Base-by-base conservation (phyloP, 305 asterid species). In the Solanum hybrid region DNA sequence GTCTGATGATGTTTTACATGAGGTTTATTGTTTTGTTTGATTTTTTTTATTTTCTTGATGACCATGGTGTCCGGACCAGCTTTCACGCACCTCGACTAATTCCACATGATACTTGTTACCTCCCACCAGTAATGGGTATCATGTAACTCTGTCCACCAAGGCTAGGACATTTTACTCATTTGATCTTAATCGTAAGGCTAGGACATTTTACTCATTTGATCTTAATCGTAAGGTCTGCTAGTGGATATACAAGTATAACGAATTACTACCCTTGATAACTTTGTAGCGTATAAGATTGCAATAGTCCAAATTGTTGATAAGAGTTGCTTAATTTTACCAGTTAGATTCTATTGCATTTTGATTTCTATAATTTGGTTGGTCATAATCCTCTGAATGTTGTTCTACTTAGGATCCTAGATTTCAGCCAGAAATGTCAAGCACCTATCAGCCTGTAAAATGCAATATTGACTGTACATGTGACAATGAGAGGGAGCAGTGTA, bases 401-500 rank as follows among this genome's bases (percentile, higher is more conserved):
- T 51, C 89, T 91, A 46, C 28, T 85, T 85, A 97, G 99, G 98
- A 97, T 93, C 99, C 99, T 39, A 94, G 93, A 93, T 97, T 97
- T 91, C 97, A 95, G 92, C 98, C 98, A 35, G 98, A 95, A 0
- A 89, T 90, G 92, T 97, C 99, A 14, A 94, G 93, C 93, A 96
- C 97, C 82, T 96, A 96, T 90, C 88, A 95, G 89, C 95, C 98
- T 29, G 95, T 96, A 89, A 96, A 96, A 90, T 97, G 99, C 93
- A 96, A 95, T 89, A 87, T 91, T 86, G 98, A 95, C n/a, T 97
- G 99, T 92, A 82, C 91, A 86, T 97, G 99, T 74, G 99, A 96
- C 93, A 91, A 29, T 79, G 94, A 94, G 26, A 94, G 95, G 87
- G 95, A 95, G 89, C 94, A 93, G 81, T 97, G 99, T 84, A 89